Evolutionary conservation across 164 flowering plant genomes (phyloP).

Genomic region (Magnolia kwangsiensis): DNA sequence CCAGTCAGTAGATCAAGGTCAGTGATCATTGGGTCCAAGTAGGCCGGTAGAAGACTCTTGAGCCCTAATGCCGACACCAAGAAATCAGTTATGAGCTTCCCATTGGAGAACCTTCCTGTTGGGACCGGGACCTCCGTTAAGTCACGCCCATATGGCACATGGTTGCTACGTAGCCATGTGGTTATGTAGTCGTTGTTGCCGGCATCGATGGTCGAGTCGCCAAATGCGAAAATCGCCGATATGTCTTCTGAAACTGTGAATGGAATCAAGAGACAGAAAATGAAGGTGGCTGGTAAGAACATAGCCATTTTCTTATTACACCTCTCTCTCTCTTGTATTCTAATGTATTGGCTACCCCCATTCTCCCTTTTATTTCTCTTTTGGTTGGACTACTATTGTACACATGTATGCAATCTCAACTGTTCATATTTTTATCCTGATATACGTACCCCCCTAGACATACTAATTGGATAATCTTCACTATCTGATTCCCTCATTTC

Average conservation of each 20-base stretch:
- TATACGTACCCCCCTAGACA: no score
- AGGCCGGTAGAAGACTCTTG: conserved; percentile 27
- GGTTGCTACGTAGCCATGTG: conserved; percentile 18
- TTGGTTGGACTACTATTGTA: no score
- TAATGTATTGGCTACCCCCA: no score
- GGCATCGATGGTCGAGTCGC: conserved; percentile 33
- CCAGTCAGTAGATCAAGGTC: conserved; percentile 29
- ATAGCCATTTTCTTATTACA: not conserved
- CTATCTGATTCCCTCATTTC: no score
- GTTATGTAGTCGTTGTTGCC: conserved; percentile 27
- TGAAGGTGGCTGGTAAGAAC: not conserved
- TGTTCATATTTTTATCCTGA: no score
- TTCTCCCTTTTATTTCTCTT: no score
- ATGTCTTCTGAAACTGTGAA: not conserved
- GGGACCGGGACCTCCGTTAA: conserved; percentile 17
- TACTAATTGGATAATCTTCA: no score
- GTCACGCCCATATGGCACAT: conserved; percentile 29
- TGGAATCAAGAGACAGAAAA: conserved; percentile 4
- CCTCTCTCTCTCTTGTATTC: not conserved
- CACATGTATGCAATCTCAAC: no score
- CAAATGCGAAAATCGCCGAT: conserved; percentile 25
- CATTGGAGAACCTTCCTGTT: conserved; percentile 29
- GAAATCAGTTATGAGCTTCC: conserved; percentile 22
- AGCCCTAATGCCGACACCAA: conserved; percentile 19
- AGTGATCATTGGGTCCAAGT: conserved; percentile 15